phyloP scores from a whole-genome alignment of 345 rosid species.

The Euphorbia tirucalli region DNA sequence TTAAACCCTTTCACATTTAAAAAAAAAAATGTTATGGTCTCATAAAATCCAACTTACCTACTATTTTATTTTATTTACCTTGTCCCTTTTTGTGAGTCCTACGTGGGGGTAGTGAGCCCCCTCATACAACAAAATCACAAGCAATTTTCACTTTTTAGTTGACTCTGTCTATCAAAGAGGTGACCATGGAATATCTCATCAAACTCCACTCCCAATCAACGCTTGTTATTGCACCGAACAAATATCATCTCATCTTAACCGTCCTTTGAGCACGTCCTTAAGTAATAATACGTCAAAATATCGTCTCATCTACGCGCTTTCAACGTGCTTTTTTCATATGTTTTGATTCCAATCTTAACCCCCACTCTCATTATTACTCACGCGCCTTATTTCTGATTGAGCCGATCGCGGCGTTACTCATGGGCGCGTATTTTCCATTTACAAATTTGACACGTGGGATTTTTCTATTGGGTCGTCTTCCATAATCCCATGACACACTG shows the following conservation, averaged over 20 bases:
- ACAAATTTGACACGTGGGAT: not conserved
- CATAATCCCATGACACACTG: too few species aligned
- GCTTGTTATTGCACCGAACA: constrained; percentile 27
- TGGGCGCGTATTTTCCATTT: not conserved
- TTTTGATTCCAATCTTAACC: not conserved
- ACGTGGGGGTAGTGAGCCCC: not conserved
- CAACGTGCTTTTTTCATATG: not conserved
- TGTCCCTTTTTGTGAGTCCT: too few species aligned
- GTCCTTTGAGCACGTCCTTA: not conserved
- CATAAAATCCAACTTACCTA: too few species aligned
- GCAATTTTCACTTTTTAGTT: not conserved
- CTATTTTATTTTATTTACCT: too few species aligned
- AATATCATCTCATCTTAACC: constrained; percentile 12
- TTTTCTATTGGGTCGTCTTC: not conserved
- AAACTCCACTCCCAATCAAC: constrained; percentile 1
- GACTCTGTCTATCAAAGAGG: constrained; percentile 38
- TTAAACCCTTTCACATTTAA: too few species aligned
- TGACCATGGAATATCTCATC: constrained; percentile 9
- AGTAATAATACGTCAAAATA: not conserved
- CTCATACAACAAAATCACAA: not conserved
- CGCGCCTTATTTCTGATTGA: not conserved
- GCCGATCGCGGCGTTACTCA: not conserved
- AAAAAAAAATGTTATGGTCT: too few species aligned
- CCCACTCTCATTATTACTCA: not conserved
- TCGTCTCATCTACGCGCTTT: constrained; percentile 5